Conservation (phyloP, 176 grass and related monocot genomes). For the Oryza meridionalis region DNA sequence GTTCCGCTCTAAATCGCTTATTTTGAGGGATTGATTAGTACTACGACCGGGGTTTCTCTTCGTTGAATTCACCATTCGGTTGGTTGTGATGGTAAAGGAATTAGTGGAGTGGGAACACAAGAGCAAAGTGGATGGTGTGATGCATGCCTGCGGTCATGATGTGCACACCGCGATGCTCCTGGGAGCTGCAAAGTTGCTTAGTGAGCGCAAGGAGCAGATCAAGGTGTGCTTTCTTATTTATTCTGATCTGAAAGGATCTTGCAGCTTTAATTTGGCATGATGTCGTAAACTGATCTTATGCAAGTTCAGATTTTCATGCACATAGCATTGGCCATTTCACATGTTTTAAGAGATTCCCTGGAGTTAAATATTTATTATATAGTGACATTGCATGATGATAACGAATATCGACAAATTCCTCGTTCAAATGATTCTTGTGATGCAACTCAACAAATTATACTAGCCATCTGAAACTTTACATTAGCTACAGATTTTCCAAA, state of each 20-base stretch:
- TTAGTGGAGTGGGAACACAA: slow-evolving; percentile 91
- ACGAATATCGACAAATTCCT: neutral
- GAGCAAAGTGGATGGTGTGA: slow-evolving; percentile 84
- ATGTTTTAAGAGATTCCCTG: neutral
- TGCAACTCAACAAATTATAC: neutral
- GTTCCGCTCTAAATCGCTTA: neutral
- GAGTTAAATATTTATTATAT: neutral
- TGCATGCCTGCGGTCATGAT: slow-evolving; percentile 96
- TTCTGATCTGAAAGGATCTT: neutral
- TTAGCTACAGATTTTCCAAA: neutral
- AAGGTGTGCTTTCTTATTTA: slow-evolving; percentile 45
- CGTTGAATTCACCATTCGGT: neutral
- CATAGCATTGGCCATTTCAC: neutral
- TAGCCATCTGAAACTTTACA: neutral
- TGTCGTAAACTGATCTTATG: neutral
- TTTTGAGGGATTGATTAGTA: neutral
- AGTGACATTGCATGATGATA: neutral
- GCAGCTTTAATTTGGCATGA: neutral
- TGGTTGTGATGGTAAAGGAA: slow-evolving; percentile 49
- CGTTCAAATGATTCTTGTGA: neutral
- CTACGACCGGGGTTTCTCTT: neutral
- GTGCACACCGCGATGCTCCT: slow-evolving; percentile 86
- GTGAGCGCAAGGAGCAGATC: slow-evolving; percentile 65
- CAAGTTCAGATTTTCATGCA: neutral
- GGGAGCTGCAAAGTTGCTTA: slow-evolving; percentile 90